Evolutionary conservation across 495 filamentous ascomycete species (phyloP).

Genomic region (Penicillium longicatenatum): DNA sequence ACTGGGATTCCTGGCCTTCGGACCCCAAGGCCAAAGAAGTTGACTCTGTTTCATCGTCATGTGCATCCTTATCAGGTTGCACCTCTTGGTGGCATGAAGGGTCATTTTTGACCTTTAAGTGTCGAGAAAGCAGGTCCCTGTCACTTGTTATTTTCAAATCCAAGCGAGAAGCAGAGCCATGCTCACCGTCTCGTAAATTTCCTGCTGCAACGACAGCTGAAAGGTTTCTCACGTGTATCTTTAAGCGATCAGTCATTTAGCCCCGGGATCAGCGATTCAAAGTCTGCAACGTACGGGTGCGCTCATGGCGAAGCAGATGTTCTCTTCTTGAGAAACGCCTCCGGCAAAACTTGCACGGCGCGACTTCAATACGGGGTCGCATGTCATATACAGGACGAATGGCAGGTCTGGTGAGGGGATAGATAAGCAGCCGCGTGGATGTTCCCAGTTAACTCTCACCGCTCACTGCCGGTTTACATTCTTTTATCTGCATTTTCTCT

Average conservation of each 20-base stretch:
- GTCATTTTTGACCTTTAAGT: slow-evolving; percentile 7
- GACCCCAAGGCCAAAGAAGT: background rate
- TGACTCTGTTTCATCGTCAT: background rate
- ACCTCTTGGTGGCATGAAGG: background rate
- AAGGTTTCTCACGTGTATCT: slow-evolving; percentile 11
- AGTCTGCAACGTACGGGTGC: background rate
- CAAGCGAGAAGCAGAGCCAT: background rate
- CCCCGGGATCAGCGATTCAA: background rate
- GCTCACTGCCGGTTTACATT: background rate
- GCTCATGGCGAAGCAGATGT: slow-evolving; percentile 11
- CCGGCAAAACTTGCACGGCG: slow-evolving; percentile 10
- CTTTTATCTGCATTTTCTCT: background rate
- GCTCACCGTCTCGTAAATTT: slow-evolving; percentile 8
- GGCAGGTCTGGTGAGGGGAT: background rate
- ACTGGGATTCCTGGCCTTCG: background rate
- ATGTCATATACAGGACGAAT: background rate
- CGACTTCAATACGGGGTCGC: slow-evolving; percentile 8
- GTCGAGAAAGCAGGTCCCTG: slow-evolving; percentile 6
- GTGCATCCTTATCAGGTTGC: background rate
- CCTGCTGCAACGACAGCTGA: slow-evolving; percentile 4
- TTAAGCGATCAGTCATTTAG: background rate
- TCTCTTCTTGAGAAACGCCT: slow-evolving; percentile 9
- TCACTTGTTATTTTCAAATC: background rate
- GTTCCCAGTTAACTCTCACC: background rate
- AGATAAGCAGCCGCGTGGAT: background rate